Conservation (phyloP, 805 yeast species). For the Candida endomychidarum region DNA sequence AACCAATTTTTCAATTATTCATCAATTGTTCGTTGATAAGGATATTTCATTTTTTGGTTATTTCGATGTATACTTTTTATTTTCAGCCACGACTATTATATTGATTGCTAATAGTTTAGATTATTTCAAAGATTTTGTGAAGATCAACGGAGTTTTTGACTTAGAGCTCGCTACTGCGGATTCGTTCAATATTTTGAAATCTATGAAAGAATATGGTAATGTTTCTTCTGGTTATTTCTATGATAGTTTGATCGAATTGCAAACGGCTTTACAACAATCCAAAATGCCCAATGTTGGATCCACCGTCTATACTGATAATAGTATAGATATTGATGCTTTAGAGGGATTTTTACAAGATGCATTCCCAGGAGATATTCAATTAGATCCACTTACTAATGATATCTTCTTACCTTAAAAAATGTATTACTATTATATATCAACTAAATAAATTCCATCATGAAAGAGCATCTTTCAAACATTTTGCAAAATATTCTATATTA, state of each 20-base stretch:
- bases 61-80: background rate
- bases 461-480: background rate
- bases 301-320: background rate
- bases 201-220: background rate
- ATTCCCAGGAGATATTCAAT: background rate
- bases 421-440: background rate
- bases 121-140: background rate
- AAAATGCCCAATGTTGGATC: background rate
- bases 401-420: background rate
- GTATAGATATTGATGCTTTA: background rate
- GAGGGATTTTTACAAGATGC: background rate
- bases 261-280: background rate
- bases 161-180: background rate
- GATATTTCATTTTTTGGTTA: conserved; percentile 1
- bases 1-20: background rate
- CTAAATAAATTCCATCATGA: background rate
- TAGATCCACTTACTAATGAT: conserved; percentile 1
- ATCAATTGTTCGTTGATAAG: background rate
- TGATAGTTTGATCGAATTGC: background rate
- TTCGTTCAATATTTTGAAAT: background rate
- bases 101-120: background rate
- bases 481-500: conserved; percentile 25
- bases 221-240: background rate
- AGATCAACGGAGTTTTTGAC: background rate
- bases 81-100: background rate